Evolutionary conservation across 768 basidiomycete genomes (phyloP).

Genomic region (Lanmaoa rubissima): DNA sequence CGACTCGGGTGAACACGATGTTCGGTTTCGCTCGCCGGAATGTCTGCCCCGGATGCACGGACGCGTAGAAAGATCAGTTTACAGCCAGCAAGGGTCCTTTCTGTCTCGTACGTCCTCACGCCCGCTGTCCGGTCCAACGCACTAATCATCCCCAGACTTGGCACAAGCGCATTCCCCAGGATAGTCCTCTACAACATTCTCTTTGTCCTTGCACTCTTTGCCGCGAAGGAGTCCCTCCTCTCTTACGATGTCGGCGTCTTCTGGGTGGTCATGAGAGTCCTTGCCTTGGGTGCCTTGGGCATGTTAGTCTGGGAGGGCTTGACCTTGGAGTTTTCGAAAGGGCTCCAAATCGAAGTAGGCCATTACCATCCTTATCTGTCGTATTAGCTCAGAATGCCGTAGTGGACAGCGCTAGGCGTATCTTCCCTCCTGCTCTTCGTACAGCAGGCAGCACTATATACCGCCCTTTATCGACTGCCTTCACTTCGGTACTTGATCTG

Average conservation of each 20-base stretch:
- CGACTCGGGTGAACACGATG: too few relatives aligned
- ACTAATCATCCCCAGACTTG: constrained; percentile 41
- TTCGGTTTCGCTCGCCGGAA: constrained; percentile 25
- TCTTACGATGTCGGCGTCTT: constrained; percentile 67
- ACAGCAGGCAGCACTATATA: constrained; percentile 64
- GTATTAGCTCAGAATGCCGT: constrained; percentile 8
- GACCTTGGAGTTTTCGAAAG: constrained; percentile 53
- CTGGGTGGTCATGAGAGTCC: constrained; percentile 72
- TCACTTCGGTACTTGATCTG: constrained; percentile 54
- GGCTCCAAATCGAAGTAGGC: constrained; percentile 59
- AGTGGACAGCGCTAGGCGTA: constrained; percentile 74
- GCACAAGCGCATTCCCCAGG: constrained; percentile 50
- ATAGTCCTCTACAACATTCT: constrained; percentile 61
- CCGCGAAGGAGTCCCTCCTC: constrained; percentile 66
- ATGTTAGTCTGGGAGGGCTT: constrained; percentile 58
- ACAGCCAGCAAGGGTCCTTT: constrained; percentile 52
- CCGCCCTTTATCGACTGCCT: constrained; percentile 65
- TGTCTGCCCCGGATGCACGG: constrained; percentile 67
- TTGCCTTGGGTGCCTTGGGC: constrained; percentile 70
- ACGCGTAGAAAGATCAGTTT: constrained; percentile 64
- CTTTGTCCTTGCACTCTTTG: constrained; percentile 60
- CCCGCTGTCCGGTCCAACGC: neutral
- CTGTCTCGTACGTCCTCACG: constrained; percentile 47
- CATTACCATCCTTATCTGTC: constrained; percentile 3
- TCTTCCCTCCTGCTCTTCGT: constrained; percentile 67